Evolutionary conservation across 2,329 filamentous ascomycete genomes (phyloP).

Genomic region (Monilinia vaccinii-corymbosi): DNA sequence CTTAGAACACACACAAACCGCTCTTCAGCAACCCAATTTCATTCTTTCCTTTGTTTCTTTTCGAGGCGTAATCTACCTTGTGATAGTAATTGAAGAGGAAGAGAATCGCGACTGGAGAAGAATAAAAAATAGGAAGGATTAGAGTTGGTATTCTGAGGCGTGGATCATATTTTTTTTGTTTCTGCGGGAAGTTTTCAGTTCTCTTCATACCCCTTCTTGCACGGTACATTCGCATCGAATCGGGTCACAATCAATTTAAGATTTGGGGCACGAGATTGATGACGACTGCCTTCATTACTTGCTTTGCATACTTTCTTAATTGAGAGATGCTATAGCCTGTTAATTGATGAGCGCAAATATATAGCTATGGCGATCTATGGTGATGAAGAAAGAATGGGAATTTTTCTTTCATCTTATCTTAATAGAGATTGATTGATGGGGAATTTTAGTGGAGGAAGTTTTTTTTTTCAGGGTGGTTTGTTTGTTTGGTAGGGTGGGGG

Average conservation of each 20-base stretch:
- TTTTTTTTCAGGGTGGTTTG: conserved; percentile 4
- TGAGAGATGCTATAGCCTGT: not conserved
- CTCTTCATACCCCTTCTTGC: conserved; percentile 11
- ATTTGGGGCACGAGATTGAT: conserved; percentile 4
- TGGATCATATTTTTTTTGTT: conserved; percentile 10
- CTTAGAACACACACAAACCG: not conserved
- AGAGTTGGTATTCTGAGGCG: not conserved
- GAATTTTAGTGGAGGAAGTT: not conserved
- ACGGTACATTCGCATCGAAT: conserved; percentile 6
- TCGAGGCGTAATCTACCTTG: conserved; percentile 6
- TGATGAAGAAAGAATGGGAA: not conserved
- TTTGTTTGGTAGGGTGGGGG: conserved; percentile 1
- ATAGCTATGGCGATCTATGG: not conserved
- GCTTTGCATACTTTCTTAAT: not conserved
- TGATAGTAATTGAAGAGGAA: conserved; percentile 6
- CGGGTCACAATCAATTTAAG: conserved; percentile 6
- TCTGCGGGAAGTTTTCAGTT: conserved; percentile 4
- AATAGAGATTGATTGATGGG: conserved; percentile 1
- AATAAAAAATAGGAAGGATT: not conserved
- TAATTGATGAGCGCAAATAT: conserved; percentile 2
- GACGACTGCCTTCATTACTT: conserved; percentile 1
- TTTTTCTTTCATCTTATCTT: not conserved
- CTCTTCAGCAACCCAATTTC: conserved; percentile 7
- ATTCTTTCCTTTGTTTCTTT: conserved; percentile 10
- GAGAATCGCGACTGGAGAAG: not conserved